phyloP scores from a whole-genome alignment of 441 rosid species.

The Geranium incanum region DNA sequence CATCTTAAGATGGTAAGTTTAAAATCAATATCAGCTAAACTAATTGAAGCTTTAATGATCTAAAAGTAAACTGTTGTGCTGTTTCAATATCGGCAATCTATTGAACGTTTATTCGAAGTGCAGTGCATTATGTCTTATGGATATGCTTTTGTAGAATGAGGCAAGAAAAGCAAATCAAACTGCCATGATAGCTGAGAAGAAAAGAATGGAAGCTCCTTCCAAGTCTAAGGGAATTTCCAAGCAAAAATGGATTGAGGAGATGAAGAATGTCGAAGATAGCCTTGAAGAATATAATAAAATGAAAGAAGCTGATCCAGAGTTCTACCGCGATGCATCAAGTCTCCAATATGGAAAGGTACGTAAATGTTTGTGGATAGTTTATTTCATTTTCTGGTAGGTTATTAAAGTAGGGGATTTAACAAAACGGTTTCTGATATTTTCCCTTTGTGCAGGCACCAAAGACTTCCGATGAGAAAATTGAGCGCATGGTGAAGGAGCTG shows the following conservation, averaged over 20 bases:
- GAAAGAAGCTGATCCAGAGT: constrained; percentile 96
- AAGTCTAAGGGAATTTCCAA: constrained; percentile 85
- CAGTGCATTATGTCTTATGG: neutral
- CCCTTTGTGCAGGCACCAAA: constrained; percentile 60
- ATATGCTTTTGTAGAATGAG: constrained; percentile 42
- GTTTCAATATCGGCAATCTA: neutral
- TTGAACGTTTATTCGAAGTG: neutral
- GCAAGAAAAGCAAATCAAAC: constrained; percentile 88
- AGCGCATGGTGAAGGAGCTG: constrained; percentile 77
- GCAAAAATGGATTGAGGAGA: constrained; percentile 85
- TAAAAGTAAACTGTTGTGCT: constrained; percentile 9
- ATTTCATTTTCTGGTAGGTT: neutral
- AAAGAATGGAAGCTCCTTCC: constrained; percentile 72
- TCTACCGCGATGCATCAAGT: constrained; percentile 92
- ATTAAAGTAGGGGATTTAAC: neutral
- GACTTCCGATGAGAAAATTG: constrained; percentile 62
- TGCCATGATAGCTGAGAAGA: constrained; percentile 81
- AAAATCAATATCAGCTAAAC: neutral
- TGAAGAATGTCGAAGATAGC: constrained; percentile 62
- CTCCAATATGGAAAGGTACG: constrained; percentile 88
- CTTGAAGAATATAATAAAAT: constrained; percentile 77
- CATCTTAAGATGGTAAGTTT: constrained; percentile 71
- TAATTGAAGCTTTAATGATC: neutral
- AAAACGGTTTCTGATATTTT: constrained; percentile 2
- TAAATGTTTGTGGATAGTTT: no score